These are phyloP conservation scores for Solanum pinnatisectum DNA, from an alignment of 257 asterid genomes.

Conservation along the genomic window DNA sequence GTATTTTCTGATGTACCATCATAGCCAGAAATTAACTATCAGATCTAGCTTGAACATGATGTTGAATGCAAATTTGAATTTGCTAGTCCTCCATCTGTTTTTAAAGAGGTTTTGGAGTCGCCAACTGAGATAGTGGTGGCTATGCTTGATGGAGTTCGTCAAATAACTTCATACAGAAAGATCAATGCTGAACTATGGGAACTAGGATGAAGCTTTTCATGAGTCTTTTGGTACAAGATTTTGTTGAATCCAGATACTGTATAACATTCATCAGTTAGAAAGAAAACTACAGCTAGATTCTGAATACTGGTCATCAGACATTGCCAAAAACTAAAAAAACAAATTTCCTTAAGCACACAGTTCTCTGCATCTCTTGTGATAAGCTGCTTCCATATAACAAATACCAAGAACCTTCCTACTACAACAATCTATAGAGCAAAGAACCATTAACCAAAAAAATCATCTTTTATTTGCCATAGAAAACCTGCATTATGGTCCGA, in stretches of 20 bases:
- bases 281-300: background rate
- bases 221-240: background rate
- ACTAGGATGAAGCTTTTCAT: background rate
- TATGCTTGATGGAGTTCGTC: background rate
- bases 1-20: background rate
- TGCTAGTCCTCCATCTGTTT: background rate
- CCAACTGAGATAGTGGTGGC: background rate
- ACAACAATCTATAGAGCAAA: background rate
- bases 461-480: conserved; percentile 33
- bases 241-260: background rate
- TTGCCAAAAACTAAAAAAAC: background rate
- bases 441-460: background rate
- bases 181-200: background rate
- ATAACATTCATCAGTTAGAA: background rate
- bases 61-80: background rate
- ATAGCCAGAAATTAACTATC: background rate
- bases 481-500: conserved; percentile 18
- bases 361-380: background rate
- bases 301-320: background rate
- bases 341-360: background rate
- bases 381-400: background rate
- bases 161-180: background rate
- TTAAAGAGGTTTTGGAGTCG: background rate
- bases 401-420: background rate
- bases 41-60: background rate